phyloP scores from a whole-genome alignment of 2,329 filamentous ascomycete species.

The Macrophomina pseudophaseolina region DNA sequence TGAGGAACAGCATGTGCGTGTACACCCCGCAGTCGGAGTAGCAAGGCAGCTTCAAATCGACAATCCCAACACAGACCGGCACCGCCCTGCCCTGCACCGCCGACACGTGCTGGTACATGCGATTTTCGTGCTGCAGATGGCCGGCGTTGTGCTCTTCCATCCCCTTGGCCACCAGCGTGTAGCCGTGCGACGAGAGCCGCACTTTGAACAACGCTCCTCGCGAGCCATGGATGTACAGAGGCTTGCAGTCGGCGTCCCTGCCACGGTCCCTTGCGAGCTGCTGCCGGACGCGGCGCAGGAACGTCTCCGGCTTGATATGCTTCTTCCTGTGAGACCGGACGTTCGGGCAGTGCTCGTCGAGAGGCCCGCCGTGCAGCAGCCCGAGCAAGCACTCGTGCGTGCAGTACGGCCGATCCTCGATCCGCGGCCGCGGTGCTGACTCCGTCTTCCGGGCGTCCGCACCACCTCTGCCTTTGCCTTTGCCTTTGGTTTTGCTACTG shows the following conservation, averaged over 20 bases:
- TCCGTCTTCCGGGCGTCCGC: not conserved
- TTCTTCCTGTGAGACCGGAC: conserved; percentile 37
- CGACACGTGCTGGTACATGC: conserved; percentile 32
- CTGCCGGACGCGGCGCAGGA: conserved; percentile 38
- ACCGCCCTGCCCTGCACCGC: conserved; percentile 33
- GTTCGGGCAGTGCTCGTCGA: conserved; percentile 50
- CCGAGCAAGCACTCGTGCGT: conserved; percentile 49
- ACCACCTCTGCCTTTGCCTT: not conserved
- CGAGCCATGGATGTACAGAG: conserved; percentile 39
- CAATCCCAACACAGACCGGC: conserved; percentile 34
- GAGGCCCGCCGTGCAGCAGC: conserved; percentile 36
- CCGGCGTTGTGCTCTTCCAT: conserved; percentile 35
- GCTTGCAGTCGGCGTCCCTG: conserved; percentile 40
- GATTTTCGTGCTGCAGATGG: conserved; percentile 31
- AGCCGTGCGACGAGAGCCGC: conserved; percentile 48
- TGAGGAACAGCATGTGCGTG: conserved; percentile 35
- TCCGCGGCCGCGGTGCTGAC: not conserved
- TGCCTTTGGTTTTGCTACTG: not conserved
- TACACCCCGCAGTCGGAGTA: conserved; percentile 33
- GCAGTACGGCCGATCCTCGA: conserved; percentile 41
- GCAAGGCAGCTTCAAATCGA: conserved; percentile 32
- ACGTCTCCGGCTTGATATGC: conserved; percentile 36
- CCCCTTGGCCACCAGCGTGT: conserved; percentile 52
- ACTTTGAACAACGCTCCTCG: conserved; percentile 50
- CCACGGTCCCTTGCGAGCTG: conserved; percentile 36